phyloP scores from a whole-genome alignment of 2,329 filamentous ascomycete species.

The Cercospora sp. region DNA sequence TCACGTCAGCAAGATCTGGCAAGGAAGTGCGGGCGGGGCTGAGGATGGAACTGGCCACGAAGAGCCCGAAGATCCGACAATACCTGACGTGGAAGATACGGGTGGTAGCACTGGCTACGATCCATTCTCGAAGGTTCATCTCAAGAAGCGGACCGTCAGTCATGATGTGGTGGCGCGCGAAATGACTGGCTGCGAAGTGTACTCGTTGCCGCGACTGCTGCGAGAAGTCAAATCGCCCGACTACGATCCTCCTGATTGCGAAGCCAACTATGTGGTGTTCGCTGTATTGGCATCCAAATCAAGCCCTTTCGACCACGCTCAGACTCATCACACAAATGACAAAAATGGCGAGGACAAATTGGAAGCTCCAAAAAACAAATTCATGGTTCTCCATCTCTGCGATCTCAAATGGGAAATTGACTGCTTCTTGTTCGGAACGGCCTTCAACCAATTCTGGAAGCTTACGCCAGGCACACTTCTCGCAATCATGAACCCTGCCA shows the following conservation, averaged over 20 bases:
- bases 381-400: conserved; percentile 86
- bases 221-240: conserved; percentile 78
- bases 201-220: conserved; percentile 77
- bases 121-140: conserved; percentile 79
- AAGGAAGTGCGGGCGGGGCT: conserved; percentile 12
- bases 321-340: conserved; percentile 46
- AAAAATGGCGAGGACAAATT: conserved; percentile 52
- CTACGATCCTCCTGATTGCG: conserved; percentile 76
- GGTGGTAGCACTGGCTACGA: conserved; percentile 64
- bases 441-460: conserved; percentile 92
- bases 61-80: conserved; percentile 22
- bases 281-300: conserved; percentile 88
- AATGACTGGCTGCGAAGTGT: conserved; percentile 73
- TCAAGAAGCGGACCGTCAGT: conserved; percentile 79
- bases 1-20: conserved; percentile 14
- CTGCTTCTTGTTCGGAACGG: conserved; percentile 86
- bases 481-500: conserved; percentile 84
- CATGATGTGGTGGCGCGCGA: conserved; percentile 78
- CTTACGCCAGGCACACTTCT: conserved; percentile 87
- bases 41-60: conserved; percentile 25
- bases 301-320: conserved; percentile 66
- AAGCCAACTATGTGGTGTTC: conserved; percentile 86
- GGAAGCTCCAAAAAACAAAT: conserved; percentile 66
- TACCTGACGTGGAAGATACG: conserved; percentile 19
- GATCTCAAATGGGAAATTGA: conserved; percentile 91